These are phyloP conservation scores for Monosporozyma servazzii DNA, from an alignment of 805 yeast species.

Conservation along the genomic window DNA sequence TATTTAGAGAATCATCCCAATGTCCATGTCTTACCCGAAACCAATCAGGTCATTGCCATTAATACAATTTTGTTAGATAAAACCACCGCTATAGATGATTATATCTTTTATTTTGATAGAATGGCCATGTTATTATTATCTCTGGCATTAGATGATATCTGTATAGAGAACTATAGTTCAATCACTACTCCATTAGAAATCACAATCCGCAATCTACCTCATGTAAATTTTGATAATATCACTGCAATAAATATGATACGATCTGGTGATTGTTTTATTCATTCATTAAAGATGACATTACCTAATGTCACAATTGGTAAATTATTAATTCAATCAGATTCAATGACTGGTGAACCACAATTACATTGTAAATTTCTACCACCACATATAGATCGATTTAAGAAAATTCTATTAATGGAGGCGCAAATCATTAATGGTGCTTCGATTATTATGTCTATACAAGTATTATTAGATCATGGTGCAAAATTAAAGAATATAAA, in stretches of 20 bases:
- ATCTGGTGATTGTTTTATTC: constrained; percentile 89
- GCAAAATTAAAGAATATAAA: constrained; percentile 53
- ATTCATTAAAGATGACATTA: constrained; percentile 61
- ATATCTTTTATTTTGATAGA: constrained; percentile 78
- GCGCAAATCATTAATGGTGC: constrained; percentile 90
- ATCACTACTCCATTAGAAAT: constrained; percentile 38
- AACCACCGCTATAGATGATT: constrained; percentile 57
- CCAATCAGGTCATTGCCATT: constrained; percentile 64
- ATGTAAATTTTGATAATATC: constrained; percentile 36
- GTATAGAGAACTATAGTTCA: constrained; percentile 31
- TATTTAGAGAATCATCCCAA: constrained; percentile 13
- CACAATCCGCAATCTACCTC: constrained; percentile 18
- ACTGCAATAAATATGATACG: constrained; percentile 74
- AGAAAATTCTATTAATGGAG: constrained; percentile 62
- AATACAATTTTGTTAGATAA: constrained; percentile 58
- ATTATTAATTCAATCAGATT: constrained; percentile 76
- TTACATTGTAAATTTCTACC: constrained; percentile 79
- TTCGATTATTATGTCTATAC: constrained; percentile 89
- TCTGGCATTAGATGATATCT: constrained; percentile 49
- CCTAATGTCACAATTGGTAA: constrained; percentile 79
- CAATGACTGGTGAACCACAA: constrained; percentile 88
- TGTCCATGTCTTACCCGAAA: constrained; percentile 29
- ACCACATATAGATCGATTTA: constrained; percentile 16
- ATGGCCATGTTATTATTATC: constrained; percentile 64
- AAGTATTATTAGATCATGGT: constrained; percentile 75